Conservation (phyloP, 306 rosid species). For the Dalbergia cochinchinensis region DNA sequence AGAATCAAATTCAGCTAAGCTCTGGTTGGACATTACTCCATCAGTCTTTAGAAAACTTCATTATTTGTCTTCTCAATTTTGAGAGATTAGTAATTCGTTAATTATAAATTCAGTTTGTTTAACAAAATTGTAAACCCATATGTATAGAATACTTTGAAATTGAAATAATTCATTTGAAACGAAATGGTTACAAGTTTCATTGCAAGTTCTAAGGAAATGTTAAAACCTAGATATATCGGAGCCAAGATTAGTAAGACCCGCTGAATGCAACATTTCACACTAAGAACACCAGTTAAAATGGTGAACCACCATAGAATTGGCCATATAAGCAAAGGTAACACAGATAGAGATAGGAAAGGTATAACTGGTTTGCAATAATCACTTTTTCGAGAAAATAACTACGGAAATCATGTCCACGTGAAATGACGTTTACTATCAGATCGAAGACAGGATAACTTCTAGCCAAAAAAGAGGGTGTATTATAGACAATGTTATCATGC, state of each 20-base stretch:
- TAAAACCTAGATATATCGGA: background rate
- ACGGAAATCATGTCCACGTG: slow-evolving; percentile 1
- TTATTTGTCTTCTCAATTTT: background rate
- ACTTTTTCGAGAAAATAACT: slow-evolving; percentile 7
- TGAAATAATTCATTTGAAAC: background rate
- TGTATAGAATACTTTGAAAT: background rate
- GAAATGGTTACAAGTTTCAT: background rate
- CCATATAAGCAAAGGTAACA: slow-evolving; percentile 6
- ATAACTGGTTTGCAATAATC: slow-evolving; percentile 2
- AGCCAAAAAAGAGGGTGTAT: slow-evolving; percentile 24
- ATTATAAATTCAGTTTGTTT: background rate
- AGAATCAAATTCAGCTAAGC: no score
- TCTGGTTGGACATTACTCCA: no score
- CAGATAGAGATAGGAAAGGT: slow-evolving; percentile 1
- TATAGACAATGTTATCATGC: background rate
- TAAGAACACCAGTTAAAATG: background rate
- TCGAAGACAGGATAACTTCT: slow-evolving; percentile 37
- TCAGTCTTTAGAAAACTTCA: no score
- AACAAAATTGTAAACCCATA: background rate
- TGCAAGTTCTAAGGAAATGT: background rate
- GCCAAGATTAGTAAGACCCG: background rate
- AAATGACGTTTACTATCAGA: background rate
- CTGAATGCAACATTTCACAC: background rate
- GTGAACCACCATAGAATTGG: no score
- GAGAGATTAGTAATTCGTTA: background rate